Conservation (phyloP, 345 rosid genomes). For the Psidium friedrichsthalianum region DNA sequence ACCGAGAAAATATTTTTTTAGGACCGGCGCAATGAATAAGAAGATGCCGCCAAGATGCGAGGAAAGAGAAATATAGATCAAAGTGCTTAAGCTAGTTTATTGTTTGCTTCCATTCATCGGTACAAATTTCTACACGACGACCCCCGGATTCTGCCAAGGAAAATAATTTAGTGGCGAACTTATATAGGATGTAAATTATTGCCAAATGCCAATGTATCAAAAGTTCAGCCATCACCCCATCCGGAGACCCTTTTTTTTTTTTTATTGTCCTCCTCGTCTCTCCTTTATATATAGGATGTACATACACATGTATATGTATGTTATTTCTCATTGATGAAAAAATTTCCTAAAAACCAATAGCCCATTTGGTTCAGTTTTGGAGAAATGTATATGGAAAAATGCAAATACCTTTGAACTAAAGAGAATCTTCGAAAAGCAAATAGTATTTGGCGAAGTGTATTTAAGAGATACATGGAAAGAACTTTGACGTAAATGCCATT, state of each 20-base stretch:
- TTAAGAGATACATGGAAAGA: no score
- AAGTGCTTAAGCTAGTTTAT: neutral
- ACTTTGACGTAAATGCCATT: no score
- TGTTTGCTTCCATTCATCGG: fast-evolving
- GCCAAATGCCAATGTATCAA: neutral
- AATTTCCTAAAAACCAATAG: neutral
- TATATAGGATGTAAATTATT: neutral
- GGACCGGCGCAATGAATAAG: neutral
- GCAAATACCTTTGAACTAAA: no score
- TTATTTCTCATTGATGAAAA: neutral
- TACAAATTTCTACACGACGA: neutral
- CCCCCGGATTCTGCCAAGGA: neutral
- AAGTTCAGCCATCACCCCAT: neutral
- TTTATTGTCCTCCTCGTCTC: neutral
- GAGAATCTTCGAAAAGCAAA: no score
- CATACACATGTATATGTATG: neutral
- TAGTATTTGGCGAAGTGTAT: no score
- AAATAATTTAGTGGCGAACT: neutral
- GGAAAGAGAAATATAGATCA: neutral
- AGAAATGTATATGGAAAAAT: no score
- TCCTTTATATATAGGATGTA: neutral
- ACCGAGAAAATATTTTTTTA: neutral
- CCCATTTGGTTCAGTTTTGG: no score
- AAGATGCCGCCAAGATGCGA: neutral
- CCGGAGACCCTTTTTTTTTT: neutral